These are phyloP conservation scores for Vicia faba DNA, from an alignment of 306 rosid species.

Conservation along the genomic window DNA sequence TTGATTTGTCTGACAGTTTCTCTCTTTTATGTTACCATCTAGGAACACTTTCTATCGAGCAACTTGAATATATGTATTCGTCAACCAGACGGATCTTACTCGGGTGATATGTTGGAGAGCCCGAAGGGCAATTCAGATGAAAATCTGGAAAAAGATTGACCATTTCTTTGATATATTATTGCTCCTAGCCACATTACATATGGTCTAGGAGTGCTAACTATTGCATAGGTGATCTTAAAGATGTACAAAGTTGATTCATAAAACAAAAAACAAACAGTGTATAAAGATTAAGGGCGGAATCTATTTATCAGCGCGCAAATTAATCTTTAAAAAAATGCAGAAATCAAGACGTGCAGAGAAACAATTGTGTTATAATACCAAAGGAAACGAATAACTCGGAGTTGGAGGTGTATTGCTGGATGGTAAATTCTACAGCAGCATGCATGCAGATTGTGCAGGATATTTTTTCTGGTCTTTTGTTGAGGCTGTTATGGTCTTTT, in stretches of 20 bases:
- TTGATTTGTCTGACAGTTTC: conserved; percentile 33
- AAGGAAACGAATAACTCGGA: conserved; percentile 60
- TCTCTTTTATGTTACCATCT: conserved; percentile 33
- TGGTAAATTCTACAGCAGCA: conserved; percentile 51
- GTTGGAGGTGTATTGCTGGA: conserved; percentile 52
- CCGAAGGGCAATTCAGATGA: conserved; percentile 58
- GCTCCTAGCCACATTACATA: conserved; percentile 47
- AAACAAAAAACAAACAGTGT: conserved; percentile 26
- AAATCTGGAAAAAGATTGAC: conserved; percentile 53
- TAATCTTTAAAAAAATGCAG: conserved; percentile 39
- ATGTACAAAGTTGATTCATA: conserved; percentile 65
- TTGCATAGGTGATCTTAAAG: conserved; percentile 48
- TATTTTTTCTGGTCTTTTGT: conserved; percentile 39
- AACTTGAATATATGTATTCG: conserved; percentile 87
- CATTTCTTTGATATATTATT: conserved; percentile 37
- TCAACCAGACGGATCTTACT: conserved; percentile 31
- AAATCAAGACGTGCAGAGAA: conserved; percentile 56
- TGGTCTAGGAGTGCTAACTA: conserved; percentile 64
- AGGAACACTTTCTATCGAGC: conserved; percentile 82
- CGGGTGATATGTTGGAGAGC: too few relatives aligned
- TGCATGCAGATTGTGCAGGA: conserved; percentile 58
- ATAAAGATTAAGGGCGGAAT: conserved; percentile 34
- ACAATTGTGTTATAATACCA: conserved; percentile 55
- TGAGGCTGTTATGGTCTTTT: conserved; percentile 43
- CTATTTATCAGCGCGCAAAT: conserved; percentile 34